phyloP scores from a whole-genome alignment of 2,329 filamentous ascomycete species.

The Verticillium isaacii region DNA sequence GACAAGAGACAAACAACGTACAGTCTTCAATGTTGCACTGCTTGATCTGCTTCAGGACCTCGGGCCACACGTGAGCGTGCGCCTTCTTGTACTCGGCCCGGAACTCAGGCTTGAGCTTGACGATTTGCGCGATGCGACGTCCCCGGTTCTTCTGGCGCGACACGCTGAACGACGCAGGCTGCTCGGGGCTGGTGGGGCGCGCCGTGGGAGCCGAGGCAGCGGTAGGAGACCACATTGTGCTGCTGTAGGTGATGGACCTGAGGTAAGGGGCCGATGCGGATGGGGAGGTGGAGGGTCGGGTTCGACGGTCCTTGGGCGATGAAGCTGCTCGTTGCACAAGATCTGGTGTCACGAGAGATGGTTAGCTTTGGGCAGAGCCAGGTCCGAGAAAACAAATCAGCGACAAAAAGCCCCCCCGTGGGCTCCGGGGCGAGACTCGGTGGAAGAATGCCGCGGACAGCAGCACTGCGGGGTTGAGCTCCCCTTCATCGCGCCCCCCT shows the following conservation, averaged over 20 bases:
- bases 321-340: background rate
- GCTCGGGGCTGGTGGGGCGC: background rate
- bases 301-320: background rate
- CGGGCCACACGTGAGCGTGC: conserved; percentile 72
- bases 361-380: background rate
- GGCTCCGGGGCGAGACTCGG: background rate
- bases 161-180: background rate
- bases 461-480: background rate
- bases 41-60: conserved; percentile 71
- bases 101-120: conserved; percentile 64
- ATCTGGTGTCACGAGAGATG: background rate
- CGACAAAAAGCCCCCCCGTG: background rate
- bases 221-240: background rate
- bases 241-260: background rate
- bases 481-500: background rate
- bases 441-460: background rate
- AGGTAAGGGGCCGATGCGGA: background rate
- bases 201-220: background rate
- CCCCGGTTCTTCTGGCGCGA: conserved; percentile 33
- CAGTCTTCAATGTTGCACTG: conserved; percentile 72
- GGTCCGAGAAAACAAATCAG: background rate
- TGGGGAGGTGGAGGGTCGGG: background rate
- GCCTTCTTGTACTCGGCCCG: conserved; percentile 68
- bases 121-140: conserved; percentile 64
- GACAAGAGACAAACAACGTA: conserved; percentile 26